Evolutionary conservation across 2,329 filamentous ascomycete species (phyloP), one percentile per base, ranked within the genome.

Genomic region (Aspergillus thermomutatus): DNA sequence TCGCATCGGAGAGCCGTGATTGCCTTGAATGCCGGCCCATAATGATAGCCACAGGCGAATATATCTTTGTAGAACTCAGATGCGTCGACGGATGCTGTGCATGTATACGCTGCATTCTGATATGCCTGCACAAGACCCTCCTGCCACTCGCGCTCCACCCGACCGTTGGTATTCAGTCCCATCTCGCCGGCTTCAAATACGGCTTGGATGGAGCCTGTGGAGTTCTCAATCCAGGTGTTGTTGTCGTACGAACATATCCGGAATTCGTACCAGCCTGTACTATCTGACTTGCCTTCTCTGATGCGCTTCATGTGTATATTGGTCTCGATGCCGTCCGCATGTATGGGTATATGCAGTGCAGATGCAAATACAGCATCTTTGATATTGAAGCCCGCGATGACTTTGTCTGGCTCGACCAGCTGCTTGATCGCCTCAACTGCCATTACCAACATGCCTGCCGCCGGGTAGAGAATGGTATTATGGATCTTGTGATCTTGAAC

Each of bases 401-500:
- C 10, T 34, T 21, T 25, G 23, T 41, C 47, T 8, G 40, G 21
- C 10, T 53, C 50, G 2, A 60, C 60, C 9, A 64, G 31, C 41
- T 63, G 57, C 10, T 57, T 58, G 10, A 53, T 50, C 8, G 40
- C 31, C 19, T 55, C 48, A 17, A 46, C n/a, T 4, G 17, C 47
- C 23, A 17, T 21, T 7, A 23, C 37, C 9, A 41, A 17, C 14
- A 49, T 25, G n/a, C 34, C 28, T 8, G 41, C 40, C 8, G 47
- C 26, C 2, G 53, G 34, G 17, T 31, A 14, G n/a, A 45, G 31
- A 23, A 26, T 23, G 6, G 54, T 19, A 46, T 34, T 46, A 21
- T 54, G 34, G 34, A 63, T 53, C 27, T 74, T 66, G 54, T 82
- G 80, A 49, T 82, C 76, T 0, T 67, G 63, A 1, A 82, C 58